Evolutionary conservation across 768 basidiomycete species (phyloP).

Genomic region (Collybiopsis luxurians): DNA sequence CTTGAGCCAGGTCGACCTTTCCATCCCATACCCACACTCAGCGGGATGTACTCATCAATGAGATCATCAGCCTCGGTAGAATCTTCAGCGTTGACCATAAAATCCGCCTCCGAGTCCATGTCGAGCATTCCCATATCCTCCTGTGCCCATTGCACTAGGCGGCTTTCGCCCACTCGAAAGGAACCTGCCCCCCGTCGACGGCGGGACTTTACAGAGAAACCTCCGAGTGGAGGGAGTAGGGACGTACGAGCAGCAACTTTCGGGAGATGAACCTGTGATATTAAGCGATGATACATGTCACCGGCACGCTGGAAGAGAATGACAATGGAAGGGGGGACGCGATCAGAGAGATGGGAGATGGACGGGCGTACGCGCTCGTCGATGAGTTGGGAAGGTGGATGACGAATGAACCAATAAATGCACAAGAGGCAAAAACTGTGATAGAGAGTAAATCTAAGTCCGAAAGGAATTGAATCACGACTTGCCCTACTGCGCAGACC

Average conservation of each 20-base stretch:
- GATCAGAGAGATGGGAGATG: neutral
- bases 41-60: conserved; percentile 42
- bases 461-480: neutral
- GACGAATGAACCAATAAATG: neutral
- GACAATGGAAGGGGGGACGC: neutral
- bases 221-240: neutral
- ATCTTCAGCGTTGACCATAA: conserved; percentile 42
- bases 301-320: neutral
- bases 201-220: neutral
- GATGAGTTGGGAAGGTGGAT: neutral
- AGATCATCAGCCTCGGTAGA: conserved; percentile 27
- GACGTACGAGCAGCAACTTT: neutral
- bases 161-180: conserved; percentile 37
- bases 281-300: neutral
- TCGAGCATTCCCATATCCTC: conserved; percentile 35
- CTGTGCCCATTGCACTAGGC: conserved; percentile 45
- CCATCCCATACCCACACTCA: conserved; percentile 30
- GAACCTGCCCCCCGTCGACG: neutral
- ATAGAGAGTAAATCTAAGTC: neutral
- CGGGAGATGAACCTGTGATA: neutral
- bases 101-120: conserved; percentile 31
- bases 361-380: neutral
- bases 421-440: neutral
- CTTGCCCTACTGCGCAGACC: neutral
- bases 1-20: neutral